Conservation (phyloP, 352 stramenopile species). For the Phytophthora fragariaefolia region DNA sequence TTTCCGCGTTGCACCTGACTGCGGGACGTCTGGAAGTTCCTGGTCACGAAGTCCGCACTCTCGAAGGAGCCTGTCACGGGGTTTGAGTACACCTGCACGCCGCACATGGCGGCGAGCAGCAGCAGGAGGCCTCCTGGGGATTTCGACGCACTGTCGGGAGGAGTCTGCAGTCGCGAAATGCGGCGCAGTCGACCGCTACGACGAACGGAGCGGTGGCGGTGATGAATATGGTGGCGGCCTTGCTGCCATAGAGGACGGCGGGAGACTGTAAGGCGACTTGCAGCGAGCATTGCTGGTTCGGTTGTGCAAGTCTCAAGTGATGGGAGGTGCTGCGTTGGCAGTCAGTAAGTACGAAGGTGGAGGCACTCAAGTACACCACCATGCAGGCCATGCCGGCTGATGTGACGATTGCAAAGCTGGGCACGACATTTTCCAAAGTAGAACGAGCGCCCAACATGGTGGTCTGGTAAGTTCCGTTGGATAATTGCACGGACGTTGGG, state of each 20-base stretch:
- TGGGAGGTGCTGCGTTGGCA: neutral
- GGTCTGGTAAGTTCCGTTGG: neutral
- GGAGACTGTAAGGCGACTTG: neutral
- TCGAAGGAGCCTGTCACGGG: neutral
- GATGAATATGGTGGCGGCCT: neutral
- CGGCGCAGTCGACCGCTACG: neutral
- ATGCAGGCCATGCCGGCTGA: too few species aligned
- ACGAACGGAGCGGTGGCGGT: conserved; percentile 1
- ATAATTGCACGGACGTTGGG: neutral
- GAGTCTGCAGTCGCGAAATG: neutral
- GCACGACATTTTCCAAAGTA: too few species aligned
- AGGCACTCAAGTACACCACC: neutral
- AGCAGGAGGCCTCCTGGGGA: conserved; percentile 11
- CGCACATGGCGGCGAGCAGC: neutral
- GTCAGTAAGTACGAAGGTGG: neutral
- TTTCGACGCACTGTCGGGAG: neutral
- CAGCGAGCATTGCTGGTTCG: conserved; percentile 23
- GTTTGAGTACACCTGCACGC: neutral
- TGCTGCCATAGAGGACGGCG: conserved; percentile 10
- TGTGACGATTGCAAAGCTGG: too few species aligned
- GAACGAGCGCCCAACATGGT: neutral
- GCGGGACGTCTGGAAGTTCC: neutral
- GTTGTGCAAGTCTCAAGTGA: too few species aligned
- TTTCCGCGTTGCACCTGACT: neutral
- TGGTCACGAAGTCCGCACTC: neutral